A percentile compares a stretch with the other conserved stretches of the same genome.
phyloP scores from a whole-genome alignment of 176 grass and related monocot genomes.

The Rhynchospora tenuis region DNA sequence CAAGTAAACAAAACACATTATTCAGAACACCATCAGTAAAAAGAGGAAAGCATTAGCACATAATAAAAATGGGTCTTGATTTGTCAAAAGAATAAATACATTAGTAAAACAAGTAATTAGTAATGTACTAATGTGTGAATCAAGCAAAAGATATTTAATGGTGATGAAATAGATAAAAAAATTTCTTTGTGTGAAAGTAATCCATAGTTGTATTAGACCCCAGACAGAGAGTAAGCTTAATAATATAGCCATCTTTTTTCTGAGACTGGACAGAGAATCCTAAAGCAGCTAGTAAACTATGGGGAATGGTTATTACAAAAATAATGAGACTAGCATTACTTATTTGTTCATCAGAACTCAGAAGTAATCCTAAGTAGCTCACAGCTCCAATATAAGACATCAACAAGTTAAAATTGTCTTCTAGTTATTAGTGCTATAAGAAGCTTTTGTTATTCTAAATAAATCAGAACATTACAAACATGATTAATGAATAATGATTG shows the following conservation, averaged over 20 bases:
- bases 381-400: neutral
- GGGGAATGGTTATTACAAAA: neutral
- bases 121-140: neutral
- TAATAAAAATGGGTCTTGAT: neutral
- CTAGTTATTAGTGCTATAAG: neutral
- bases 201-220: neutral
- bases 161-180: neutral
- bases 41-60: neutral
- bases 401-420: neutral
- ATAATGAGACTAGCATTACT: neutral
- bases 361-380: neutral
- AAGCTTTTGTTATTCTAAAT: neutral
- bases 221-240: neutral
- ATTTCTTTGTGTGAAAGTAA: neutral
- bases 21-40: neutral
- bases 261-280: neutral
- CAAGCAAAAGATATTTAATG: neutral
- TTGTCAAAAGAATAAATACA: neutral
- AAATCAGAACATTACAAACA: neutral
- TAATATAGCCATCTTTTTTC: neutral
- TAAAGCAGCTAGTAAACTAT: neutral
- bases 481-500: neutral
- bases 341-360: neutral
- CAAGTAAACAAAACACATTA: constrained; percentile 3
- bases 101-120: neutral